Conservation (phyloP, 1,284 basidiomycete species). For the Tetrapyrgos nigripes region DNA sequence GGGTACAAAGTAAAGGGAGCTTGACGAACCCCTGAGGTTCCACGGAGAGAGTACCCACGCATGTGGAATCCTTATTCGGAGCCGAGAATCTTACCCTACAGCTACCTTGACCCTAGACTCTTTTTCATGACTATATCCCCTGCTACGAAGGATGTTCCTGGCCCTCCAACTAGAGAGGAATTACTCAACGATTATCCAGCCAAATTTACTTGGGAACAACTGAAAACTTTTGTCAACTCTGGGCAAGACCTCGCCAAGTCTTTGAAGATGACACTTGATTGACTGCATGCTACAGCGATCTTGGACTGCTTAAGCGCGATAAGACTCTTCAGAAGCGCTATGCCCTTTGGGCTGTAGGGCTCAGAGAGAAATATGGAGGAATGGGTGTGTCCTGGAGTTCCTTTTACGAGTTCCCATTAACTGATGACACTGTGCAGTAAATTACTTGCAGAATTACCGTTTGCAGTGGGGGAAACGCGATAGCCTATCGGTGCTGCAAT, state of each 20-base stretch:
- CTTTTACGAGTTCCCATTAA: background rate
- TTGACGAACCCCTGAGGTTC: no score
- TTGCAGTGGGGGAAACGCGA: conserved; percentile 79
- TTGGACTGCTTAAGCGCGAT: conserved; percentile 80
- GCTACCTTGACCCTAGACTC: background rate
- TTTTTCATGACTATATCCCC: conserved; percentile 42
- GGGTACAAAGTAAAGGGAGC: background rate
- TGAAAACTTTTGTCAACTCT: conserved; percentile 79
- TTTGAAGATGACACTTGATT: conserved; percentile 1
- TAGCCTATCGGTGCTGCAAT: conserved; percentile 58
- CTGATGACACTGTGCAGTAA: conserved; percentile 46
- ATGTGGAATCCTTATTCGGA: no score
- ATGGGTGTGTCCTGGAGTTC: conserved; percentile 49
- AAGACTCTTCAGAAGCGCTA: conserved; percentile 71
- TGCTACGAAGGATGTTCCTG: conserved; percentile 40
- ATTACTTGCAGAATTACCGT: conserved; percentile 69
- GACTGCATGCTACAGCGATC: conserved; percentile 73
- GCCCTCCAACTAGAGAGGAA: conserved; percentile 72
- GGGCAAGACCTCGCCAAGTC: conserved; percentile 52
- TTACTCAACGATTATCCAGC: conserved; percentile 71
- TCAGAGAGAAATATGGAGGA: conserved; percentile 68
- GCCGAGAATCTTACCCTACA: no score
- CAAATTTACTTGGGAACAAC: conserved; percentile 75
- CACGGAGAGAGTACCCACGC: no score
- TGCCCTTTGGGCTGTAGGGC: conserved; percentile 58